phyloP scores from a whole-genome alignment of 1,284 basidiomycete species.

The Kwoniella shivajii region DNA sequence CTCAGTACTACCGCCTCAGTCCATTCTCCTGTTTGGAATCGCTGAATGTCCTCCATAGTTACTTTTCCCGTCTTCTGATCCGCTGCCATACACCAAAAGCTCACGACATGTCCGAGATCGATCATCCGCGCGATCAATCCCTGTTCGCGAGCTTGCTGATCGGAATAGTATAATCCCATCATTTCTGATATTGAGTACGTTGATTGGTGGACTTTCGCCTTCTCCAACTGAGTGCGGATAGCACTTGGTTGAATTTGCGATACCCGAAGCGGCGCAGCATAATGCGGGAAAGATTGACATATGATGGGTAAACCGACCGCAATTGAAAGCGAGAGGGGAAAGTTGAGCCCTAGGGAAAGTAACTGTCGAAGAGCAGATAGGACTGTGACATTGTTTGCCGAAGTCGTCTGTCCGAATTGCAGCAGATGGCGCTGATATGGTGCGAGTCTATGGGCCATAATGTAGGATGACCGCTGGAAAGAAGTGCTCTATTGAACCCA shows the following conservation, averaged over 20 bases:
- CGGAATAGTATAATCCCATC: not conserved
- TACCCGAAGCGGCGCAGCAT: not conserved
- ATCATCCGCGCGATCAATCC: not conserved
- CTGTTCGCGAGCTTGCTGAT: not conserved
- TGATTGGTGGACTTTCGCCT: not conserved
- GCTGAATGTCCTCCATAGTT: constrained; percentile 4
- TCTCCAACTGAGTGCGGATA: constrained; percentile 2
- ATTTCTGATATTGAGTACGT: constrained; percentile 1
- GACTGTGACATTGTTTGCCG: constrained; percentile 4
- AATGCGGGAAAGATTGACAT: not conserved
- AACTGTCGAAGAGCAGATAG: constrained; percentile 1
- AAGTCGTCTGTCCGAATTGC: not conserved
- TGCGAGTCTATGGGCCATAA: not conserved
- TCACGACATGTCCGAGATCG: constrained; percentile 9
- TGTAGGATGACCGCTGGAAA: not conserved
- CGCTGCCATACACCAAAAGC: constrained; percentile 18
- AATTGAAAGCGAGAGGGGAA: constrained; percentile 4
- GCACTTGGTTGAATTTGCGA: not conserved
- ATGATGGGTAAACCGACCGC: constrained; percentile 1
- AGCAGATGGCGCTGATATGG: constrained; percentile 8
- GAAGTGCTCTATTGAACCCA: no score
- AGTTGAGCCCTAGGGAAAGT: constrained; percentile 7
- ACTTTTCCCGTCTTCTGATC: constrained; percentile 12
- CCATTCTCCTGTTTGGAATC: constrained; percentile 20
- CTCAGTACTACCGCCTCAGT: constrained; percentile 6